Base-by-base conservation (phyloP, 768 basidiomycete species). In the Boletales sp. region DNA sequence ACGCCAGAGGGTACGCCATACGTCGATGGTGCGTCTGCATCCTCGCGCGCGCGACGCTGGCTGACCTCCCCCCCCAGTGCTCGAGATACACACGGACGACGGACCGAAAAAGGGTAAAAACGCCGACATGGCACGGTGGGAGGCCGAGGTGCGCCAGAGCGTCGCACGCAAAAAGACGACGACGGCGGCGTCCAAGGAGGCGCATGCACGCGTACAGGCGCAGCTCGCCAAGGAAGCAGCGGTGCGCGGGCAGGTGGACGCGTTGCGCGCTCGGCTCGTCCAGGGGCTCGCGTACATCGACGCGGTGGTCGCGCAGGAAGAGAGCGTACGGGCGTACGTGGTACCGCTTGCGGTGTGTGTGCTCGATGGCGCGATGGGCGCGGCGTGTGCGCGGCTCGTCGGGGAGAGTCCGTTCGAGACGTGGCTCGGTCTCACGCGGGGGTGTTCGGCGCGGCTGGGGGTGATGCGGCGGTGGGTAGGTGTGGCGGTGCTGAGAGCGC, bases 41-140 rank as follows among this genome's bases (percentile, higher is more conserved):
- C n/a, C 12, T 15, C 12, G 8, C 19, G 14, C 6, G 14, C n/a
- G 3, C 11, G 28, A 17, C 4, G 25, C 15, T n/a, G n/a, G n/a
- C n/a, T n/a, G n/a, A 6, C 28, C 49, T 36, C 7, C 5, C 15
- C 3, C 11, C 6, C 15, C 38, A 90, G 90, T 90, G 3, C 71
- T 94, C 13, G 73, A 83, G 10, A 70, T 75, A 49, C 87, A 86
- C 59, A 65, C 66, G 11, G 75, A 73, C 1, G 74, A 78, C 5
- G 72, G 61, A 41, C 69, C 69, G 4, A 77, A 70, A 56, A 95
- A 94, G 64, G 89, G 91, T 13, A 97, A 96, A 58, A 87, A 85
- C 50, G 82, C 87, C 6, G 91, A 90, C 33, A 87, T 95, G 13
- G 87, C 90, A 15, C 86, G 90, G 61, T 99, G 95, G 95, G 96